phyloP scores from a whole-genome alignment of 805 yeast genomes.

The Schwanniomyces yamadae region DNA sequence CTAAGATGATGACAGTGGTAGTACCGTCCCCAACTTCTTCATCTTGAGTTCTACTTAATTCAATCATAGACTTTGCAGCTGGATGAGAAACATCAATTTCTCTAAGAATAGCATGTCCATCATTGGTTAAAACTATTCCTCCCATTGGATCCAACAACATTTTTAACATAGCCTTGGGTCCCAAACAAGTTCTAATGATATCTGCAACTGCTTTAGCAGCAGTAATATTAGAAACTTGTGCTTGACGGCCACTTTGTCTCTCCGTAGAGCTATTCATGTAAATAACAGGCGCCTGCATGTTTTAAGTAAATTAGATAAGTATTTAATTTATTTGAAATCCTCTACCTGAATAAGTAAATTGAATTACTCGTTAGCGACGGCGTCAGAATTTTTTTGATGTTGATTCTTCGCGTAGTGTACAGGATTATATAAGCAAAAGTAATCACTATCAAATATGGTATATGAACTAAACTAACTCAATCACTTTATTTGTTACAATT shows the following conservation, averaged over 20 bases:
- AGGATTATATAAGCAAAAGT: slow-evolving; percentile 1
- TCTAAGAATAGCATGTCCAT: slow-evolving; percentile 96
- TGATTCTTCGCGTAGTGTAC: slow-evolving; percentile 1
- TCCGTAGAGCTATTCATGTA: slow-evolving; percentile 75
- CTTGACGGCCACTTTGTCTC: slow-evolving; percentile 95
- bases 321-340: too few relatives aligned
- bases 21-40: slow-evolving; percentile 99
- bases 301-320: slow-evolving; percentile 5
- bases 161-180: slow-evolving; percentile 98
- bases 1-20: slow-evolving; percentile 92
- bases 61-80: slow-evolving; percentile 98
- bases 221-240: slow-evolving; percentile 93
- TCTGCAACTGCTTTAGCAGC: slow-evolving; percentile 99
- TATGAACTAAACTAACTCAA: neutral
- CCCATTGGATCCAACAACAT: slow-evolving; percentile 97
- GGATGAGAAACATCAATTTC: slow-evolving; percentile 98
- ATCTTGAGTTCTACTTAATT: slow-evolving; percentile 93
- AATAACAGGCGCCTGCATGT: slow-evolving; percentile 49
- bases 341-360: neutral
- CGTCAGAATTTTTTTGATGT: slow-evolving; percentile 4
- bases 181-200: slow-evolving; percentile 94
- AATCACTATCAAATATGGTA: too few relatives aligned
- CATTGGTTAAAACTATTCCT: slow-evolving; percentile 94
- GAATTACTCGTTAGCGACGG: neutral
- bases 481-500: too few relatives aligned